Base-by-base conservation (phyloP, 108 stramenopile genomes). In the Nannochloropsis oceanica region DNA sequence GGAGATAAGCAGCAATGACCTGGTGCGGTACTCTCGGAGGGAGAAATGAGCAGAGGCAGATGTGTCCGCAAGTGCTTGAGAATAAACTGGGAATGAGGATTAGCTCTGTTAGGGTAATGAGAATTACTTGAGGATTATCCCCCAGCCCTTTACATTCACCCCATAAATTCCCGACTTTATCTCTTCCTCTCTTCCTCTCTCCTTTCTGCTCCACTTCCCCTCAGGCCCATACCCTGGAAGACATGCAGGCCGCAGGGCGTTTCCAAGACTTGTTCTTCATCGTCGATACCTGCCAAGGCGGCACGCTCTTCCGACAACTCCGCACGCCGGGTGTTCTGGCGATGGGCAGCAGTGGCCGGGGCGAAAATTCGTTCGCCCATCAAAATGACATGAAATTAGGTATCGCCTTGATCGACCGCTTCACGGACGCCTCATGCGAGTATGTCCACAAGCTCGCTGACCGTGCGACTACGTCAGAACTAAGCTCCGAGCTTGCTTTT, bases 201-300 rank as follows among this genome's bases (percentile, higher is more conserved):
- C 93, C 24, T 89, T 96, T 82, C 88, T 92, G 27, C 90, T 92
- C 86, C 93, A 95, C 95, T 81, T n/a, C 59, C 46, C 18, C 13
- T 73, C 9, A 73, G 59, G 59, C 59, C 22, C 59, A 73, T 10
- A 73, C 59, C 22, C 59, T 73, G 8, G 22, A 73, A n/a, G 59
- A 73, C 59, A 73, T 73, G 59, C 7, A 93, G 27, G 80, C 85
- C 43, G 85, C 90, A 44, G 87, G 89, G 44, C 86, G 91, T 42
- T 97, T 92, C 86, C 84, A 91, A 13, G 87, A 93, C 42, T 84
- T 95, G 5, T 86, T 96, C 18, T 94, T 96, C 81, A 89, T 96
- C 34, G 94, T 95, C 27, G 97, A 97, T 89, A 97, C 97, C 7
- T 97, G 97, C 89, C 97, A 97, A 87, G 97, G 95, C 26, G 95